Percentiles rank a stretch among this genome's conserved stretches.
Evolutionary conservation across 495 filamentous ascomycete species (phyloP).

Genomic region (Penicillium canescens): DNA sequence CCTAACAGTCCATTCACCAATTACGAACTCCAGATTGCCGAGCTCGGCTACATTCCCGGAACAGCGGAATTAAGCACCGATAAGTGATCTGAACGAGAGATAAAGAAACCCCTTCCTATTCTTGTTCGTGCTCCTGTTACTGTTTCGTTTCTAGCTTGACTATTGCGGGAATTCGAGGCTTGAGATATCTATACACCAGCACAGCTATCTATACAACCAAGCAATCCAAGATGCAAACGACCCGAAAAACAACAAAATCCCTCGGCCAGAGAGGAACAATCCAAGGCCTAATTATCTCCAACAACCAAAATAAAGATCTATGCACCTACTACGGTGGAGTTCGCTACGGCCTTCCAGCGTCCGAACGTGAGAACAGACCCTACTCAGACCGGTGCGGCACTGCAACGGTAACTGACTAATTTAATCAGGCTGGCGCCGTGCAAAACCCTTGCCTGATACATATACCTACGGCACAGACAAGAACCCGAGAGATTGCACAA

Average conservation of each 20-base stretch:
- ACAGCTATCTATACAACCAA: not conserved
- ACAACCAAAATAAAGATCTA: constrained; percentile 15
- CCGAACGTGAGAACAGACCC: constrained; percentile 14
- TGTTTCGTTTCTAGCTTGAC: not conserved
- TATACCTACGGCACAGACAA: constrained; percentile 39
- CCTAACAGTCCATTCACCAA: constrained; percentile 7
- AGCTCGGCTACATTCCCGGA: constrained; percentile 17
- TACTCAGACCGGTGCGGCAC: too few species aligned
- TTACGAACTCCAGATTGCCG: constrained; percentile 1
- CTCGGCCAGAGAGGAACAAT: constrained; percentile 38
- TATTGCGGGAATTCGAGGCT: not conserved
- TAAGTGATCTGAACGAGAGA: too few species aligned
- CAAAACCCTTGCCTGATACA: constrained; percentile 26
- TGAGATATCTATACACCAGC: too few species aligned
- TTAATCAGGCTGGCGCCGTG: constrained; percentile 30
- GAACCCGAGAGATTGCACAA: constrained; percentile 23
- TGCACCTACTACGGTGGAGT: constrained; percentile 47
- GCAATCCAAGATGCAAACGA: constrained; percentile 28
- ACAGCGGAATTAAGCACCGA: too few species aligned
- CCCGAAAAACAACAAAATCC: constrained; percentile 25
- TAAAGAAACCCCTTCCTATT: too few species aligned
- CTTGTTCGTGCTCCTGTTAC: not conserved
- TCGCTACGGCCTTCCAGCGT: constrained; percentile 41
- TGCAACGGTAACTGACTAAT: too few species aligned
- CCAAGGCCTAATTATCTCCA: constrained; percentile 35